phyloP scores from a whole-genome alignment of 805 yeast genomes.

The Yarrowia deformans region DNA sequence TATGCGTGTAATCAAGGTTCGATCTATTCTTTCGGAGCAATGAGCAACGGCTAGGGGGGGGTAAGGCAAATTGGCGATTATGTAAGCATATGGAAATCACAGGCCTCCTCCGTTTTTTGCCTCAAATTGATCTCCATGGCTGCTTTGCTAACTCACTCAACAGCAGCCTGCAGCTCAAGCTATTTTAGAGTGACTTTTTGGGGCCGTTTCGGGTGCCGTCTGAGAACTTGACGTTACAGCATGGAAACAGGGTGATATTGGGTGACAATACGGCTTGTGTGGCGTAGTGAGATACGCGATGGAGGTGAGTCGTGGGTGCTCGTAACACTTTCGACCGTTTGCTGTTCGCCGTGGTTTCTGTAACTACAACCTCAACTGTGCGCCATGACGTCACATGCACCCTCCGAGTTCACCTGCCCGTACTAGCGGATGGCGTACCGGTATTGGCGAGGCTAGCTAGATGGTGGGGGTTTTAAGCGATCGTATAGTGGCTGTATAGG shows the following conservation, averaged over 20 bases:
- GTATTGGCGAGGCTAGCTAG: background rate
- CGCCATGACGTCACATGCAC: slow-evolving; percentile 4
- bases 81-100: background rate
- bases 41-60: background rate
- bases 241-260: too few relatives aligned
- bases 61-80: background rate
- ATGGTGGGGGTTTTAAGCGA: background rate
- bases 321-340: too few relatives aligned
- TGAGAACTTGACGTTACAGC: background rate
- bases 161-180: background rate
- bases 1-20: slow-evolving; percentile 16
- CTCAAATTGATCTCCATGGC: background rate
- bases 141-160: slow-evolving; percentile 6
- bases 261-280: too few relatives aligned
- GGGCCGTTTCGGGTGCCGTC: background rate
- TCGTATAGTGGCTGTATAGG: background rate
- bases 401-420: background rate
- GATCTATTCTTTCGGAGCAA: slow-evolving; percentile 15
- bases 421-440: background rate
- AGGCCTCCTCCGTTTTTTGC: too few relatives aligned
- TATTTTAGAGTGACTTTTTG: slow-evolving; percentile 3
- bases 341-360: too few relatives aligned
- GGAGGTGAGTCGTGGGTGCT: too few relatives aligned
- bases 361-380: too few relatives aligned
- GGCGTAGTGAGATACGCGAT: too few relatives aligned